These are phyloP conservation scores for Euclidium syriacum DNA, from an alignment of 345 rosid species.

Conservation along the genomic window DNA sequence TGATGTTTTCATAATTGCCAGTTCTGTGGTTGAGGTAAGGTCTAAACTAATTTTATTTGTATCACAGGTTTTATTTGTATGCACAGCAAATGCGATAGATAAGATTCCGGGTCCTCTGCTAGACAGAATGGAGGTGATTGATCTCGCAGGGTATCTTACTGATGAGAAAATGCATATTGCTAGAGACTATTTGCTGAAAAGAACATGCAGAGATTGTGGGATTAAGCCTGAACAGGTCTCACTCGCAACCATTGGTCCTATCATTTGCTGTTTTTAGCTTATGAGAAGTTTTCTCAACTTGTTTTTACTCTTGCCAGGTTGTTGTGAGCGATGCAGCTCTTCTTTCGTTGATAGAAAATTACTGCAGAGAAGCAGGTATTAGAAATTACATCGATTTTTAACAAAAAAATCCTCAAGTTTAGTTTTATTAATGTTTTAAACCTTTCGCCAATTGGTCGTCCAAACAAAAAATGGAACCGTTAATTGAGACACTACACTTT, in stretches of 20 bases:
- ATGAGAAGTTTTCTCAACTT: not conserved
- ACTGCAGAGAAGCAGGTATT: slow-evolving; percentile 89
- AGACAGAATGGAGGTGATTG: slow-evolving; percentile 86
- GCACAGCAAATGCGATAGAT: slow-evolving; percentile 85
- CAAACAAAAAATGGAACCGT: too few species aligned
- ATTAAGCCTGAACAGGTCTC: slow-evolving; percentile 70
- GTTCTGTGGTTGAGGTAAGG: not conserved
- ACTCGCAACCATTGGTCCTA: too few species aligned
- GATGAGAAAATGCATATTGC: too few species aligned
- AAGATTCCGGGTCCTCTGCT: slow-evolving; percentile 75
- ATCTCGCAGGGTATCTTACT: slow-evolving; percentile 83
- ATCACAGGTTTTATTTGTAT: slow-evolving; percentile 88
- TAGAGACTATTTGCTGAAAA: slow-evolving; percentile 75
- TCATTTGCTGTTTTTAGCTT: not conserved
- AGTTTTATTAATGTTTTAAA: too few species aligned
- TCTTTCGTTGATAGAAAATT: slow-evolving; percentile 66
- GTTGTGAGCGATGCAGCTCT: slow-evolving; percentile 68
- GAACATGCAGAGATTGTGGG: slow-evolving; percentile 73
- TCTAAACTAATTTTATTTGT: not conserved
- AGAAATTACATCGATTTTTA: too few species aligned
- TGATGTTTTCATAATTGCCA: too few species aligned
- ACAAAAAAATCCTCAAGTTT: too few species aligned
- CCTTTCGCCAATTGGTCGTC: too few species aligned
- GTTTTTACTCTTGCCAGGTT: slow-evolving; percentile 41
- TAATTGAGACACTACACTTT: too few species aligned